These are phyloP conservation scores for Trametes sanguinea DNA, from an alignment of 768 basidiomycete genomes.

Conservation along the genomic window DNA sequence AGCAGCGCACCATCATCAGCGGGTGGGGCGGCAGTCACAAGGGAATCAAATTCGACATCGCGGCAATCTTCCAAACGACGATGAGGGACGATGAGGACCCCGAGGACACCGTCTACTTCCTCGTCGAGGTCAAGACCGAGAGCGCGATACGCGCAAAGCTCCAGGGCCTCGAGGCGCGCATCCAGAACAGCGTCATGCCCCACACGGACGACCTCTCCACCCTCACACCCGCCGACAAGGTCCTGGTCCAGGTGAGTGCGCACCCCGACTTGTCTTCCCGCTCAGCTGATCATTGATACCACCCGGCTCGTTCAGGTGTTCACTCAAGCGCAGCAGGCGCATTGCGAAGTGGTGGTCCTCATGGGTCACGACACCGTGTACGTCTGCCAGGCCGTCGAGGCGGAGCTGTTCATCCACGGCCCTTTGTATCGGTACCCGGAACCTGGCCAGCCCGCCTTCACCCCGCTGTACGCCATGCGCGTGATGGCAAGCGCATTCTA, in stretches of 20 bases:
- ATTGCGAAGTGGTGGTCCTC: too few relatives aligned
- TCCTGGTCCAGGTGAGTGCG: conserved; percentile 1
- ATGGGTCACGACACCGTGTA: too few relatives aligned
- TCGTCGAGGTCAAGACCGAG: conserved; percentile 1
- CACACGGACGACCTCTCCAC: background rate
- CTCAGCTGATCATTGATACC: too few relatives aligned
- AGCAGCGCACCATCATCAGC: background rate
- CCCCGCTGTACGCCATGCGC: too few relatives aligned
- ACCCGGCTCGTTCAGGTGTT: too few relatives aligned
- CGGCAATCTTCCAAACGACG: background rate
- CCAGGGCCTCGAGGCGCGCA: background rate
- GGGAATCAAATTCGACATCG: background rate
- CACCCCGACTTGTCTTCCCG: too few relatives aligned
- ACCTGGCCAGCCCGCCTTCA: too few relatives aligned
- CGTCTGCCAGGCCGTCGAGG: too few relatives aligned
- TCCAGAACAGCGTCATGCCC: background rate
- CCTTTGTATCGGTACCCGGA: too few relatives aligned
- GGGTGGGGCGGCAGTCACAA: background rate
- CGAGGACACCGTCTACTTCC: background rate
- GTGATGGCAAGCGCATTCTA: too few relatives aligned
- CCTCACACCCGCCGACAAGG: background rate
- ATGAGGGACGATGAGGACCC: background rate
- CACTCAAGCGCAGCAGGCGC: too few relatives aligned
- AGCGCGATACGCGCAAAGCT: background rate
- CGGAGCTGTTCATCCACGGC: too few relatives aligned